A percentile compares a stretch with the other conserved stretches of the same genome.
These are phyloP conservation scores for Rosellinia necatrix DNA, from an alignment of 2,329 filamentous ascomycete genomes.

Conservation along the genomic window DNA sequence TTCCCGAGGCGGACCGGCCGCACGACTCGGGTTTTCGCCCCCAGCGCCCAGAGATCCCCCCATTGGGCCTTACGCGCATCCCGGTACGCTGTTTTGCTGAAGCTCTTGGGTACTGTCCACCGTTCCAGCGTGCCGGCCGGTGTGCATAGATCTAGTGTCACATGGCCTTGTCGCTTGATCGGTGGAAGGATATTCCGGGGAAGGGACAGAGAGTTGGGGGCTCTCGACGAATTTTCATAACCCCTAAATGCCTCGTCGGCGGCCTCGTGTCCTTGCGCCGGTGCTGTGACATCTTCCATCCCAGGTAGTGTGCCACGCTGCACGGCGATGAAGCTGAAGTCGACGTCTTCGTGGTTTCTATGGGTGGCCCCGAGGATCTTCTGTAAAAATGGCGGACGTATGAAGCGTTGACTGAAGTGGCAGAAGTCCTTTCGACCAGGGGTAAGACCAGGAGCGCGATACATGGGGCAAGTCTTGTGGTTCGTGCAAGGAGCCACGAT, in stretches of 20 bases:
- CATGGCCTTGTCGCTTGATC: constrained; percentile 85
- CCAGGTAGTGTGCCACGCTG: constrained; percentile 70
- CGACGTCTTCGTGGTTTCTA: constrained; percentile 85
- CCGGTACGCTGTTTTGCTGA: constrained; percentile 80
- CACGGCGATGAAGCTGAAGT: constrained; percentile 88
- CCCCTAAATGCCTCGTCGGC: constrained; percentile 73
- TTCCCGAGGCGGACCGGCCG: constrained; percentile 65
- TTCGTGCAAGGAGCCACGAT: constrained; percentile 84
- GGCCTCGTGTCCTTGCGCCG: constrained; percentile 56
- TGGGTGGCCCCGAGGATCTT: constrained; percentile 69
- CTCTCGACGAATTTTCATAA: constrained; percentile 59
- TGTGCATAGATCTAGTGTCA: constrained; percentile 90
- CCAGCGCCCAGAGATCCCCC: constrained; percentile 95
- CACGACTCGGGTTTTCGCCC: constrained; percentile 80
- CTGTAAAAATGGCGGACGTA: constrained; percentile 81
- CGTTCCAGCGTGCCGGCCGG: constrained; percentile 83
- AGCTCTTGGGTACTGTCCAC: constrained; percentile 88
- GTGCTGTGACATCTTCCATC: constrained; percentile 9
- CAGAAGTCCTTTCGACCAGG: constrained; percentile 86
- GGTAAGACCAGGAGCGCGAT: constrained; percentile 69
- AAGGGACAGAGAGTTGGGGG: constrained; percentile 67
- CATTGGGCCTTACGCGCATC: constrained; percentile 88
- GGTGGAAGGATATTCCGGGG: constrained; percentile 80
- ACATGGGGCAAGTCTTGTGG: constrained; percentile 88
- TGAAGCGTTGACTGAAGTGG: constrained; percentile 87